Percentiles rank a stretch among this genome's conserved stretches.
Conservation (phyloP, 306 rosid species). For the Ceratonia siliqua region DNA sequence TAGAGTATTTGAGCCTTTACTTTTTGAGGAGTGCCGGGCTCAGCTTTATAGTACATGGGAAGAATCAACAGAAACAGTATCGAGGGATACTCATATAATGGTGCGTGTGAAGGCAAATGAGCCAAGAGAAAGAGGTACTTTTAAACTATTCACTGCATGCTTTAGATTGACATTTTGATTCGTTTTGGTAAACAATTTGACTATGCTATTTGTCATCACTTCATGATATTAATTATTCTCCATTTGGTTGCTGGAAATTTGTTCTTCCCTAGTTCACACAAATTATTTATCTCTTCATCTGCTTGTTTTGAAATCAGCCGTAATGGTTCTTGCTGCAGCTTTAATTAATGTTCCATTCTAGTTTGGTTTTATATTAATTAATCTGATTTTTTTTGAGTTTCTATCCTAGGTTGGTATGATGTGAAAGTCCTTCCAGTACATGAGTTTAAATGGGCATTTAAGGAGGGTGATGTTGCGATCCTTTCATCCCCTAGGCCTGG, state of each 20-base stretch:
- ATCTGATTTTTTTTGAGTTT: slow-evolving; percentile 28
- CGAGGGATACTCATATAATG: slow-evolving; percentile 86
- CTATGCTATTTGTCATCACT: not conserved
- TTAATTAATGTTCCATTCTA: too few relatives aligned
- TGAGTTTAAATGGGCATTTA: slow-evolving; percentile 92
- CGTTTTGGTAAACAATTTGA: slow-evolving; percentile 3
- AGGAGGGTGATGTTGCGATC: slow-evolving; percentile 99
- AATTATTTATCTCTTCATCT: slow-evolving; percentile 22
- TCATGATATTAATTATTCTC: slow-evolving; percentile 16
- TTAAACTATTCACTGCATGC: slow-evolving; percentile 4
- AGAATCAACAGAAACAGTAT: slow-evolving; percentile 75
- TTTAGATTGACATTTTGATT: slow-evolving; percentile 17
- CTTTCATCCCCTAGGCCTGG: slow-evolving; percentile 95
- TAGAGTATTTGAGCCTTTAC: slow-evolving; percentile 92
- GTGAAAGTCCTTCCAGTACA: slow-evolving; percentile 84
- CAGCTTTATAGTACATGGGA: slow-evolving; percentile 98
- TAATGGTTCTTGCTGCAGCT: slow-evolving; percentile 20
- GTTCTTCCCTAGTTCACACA: slow-evolving; percentile 4
- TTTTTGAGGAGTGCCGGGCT: slow-evolving; percentile 98
- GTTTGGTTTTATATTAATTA: slow-evolving; percentile 3
- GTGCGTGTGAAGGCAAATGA: slow-evolving; percentile 89
- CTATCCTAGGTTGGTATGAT: slow-evolving; percentile 87
- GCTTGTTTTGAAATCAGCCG: slow-evolving; percentile 23
- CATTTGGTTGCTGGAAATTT: not conserved
- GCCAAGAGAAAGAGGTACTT: slow-evolving; percentile 91